Percentiles rank a stretch among this genome's conserved stretches.
Evolutionary conservation across 495 filamentous ascomycete species (phyloP).

Genomic region (Tuber melanosporum): DNA sequence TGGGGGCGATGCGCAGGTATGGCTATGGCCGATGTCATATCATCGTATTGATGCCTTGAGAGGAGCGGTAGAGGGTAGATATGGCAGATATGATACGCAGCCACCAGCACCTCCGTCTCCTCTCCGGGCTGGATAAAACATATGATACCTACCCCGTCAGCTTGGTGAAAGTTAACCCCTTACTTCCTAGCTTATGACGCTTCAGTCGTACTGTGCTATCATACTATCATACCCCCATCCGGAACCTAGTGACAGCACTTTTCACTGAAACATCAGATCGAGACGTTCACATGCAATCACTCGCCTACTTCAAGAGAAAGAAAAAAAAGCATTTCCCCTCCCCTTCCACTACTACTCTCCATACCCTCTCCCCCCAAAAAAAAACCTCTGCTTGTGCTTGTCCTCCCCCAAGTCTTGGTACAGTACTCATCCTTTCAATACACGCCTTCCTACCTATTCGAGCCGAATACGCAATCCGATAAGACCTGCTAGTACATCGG

Average conservation of each 20-base stretch:
- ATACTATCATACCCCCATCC: not conserved
- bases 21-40: not conserved
- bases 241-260: not conserved
- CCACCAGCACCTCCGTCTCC: not conserved
- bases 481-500: not conserved
- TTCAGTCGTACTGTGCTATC: too few species aligned
- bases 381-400: not conserved
- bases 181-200: not conserved
- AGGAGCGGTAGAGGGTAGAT: not conserved
- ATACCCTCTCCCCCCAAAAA: not conserved
- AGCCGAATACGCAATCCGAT: not conserved
- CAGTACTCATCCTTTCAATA: not conserved
- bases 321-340: not conserved
- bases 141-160: not conserved
- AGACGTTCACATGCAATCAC: not conserved
- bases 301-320: not conserved
- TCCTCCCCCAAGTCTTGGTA: not conserved
- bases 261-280: not conserved
- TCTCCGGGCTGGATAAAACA: not conserved
- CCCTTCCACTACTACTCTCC: not conserved
- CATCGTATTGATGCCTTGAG: not conserved
- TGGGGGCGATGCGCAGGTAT: not conserved
- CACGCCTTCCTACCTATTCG: not conserved
- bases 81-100: not conserved
- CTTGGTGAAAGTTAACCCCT: not conserved